These are phyloP conservation scores for Hanseniaspora taiwanica DNA, from an alignment of 805 yeast genomes.

Conservation along the genomic window DNA sequence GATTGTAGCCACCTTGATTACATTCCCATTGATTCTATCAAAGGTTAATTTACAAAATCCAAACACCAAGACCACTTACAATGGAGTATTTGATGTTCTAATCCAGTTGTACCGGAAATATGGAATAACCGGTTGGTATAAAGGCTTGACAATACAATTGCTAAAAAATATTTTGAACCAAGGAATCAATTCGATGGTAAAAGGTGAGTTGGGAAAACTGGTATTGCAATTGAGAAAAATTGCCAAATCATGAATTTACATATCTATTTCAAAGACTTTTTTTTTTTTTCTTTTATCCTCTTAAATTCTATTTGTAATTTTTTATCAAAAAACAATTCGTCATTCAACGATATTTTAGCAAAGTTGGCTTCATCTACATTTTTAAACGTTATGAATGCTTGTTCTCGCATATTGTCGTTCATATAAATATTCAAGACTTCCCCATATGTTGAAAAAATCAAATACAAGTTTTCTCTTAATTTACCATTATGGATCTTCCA, in stretches of 20 bases:
- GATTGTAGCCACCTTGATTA: constrained; percentile 62
- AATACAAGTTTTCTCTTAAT: constrained; percentile 40
- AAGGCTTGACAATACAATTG: constrained; percentile 70
- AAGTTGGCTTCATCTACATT: constrained; percentile 35
- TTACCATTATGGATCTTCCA: constrained; percentile 35
- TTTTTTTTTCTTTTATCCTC: constrained; percentile 4
- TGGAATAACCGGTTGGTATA: constrained; percentile 55
- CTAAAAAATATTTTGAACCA: constrained; percentile 74
- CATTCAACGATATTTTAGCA: constrained; percentile 37
- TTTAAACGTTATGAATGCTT: constrained; percentile 48
- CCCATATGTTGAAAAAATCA: constrained; percentile 50
- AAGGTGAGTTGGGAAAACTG: constrained; percentile 41
- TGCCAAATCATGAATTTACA: neutral
- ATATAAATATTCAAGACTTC: constrained; percentile 44
- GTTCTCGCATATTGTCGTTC: constrained; percentile 41
- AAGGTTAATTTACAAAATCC: constrained; percentile 63
- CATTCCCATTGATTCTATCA: constrained; percentile 77
- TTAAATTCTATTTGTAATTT: constrained; percentile 33
- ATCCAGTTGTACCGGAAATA: constrained; percentile 47
- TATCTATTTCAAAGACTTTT: too few species aligned
- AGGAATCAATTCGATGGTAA: constrained; percentile 71
- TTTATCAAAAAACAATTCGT: constrained; percentile 40
- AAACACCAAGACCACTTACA: constrained; percentile 38
- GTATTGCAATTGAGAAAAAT: constrained; percentile 1
- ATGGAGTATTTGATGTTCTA: constrained; percentile 35